Evolutionary conservation across 257 asterid genomes (phyloP), one percentile per base, ranked within the genome.

Genomic region (Marsdenia floribunda): DNA sequence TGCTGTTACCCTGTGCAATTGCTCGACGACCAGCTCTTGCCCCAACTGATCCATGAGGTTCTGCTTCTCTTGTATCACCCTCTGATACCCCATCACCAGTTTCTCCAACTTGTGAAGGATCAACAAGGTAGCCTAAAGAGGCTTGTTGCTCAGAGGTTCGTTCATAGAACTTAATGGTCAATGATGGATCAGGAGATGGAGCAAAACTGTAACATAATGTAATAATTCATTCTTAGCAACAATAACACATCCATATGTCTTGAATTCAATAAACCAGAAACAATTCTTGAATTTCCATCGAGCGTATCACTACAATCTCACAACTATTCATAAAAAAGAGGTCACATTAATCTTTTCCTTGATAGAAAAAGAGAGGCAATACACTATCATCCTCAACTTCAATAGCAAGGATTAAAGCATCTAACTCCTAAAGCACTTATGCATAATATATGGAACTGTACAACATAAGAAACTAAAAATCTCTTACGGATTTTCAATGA

Each of bases 11-110:
- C 91, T 92, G 96, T 52, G 94, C 99, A 81, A 95, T 95, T 65
- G 99, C 99, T 55, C 82, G 84, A 46, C 89, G 96, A 53, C 97
- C 96, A 77, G 84, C 91, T 81, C 78, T 82, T 26, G 98, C 93
- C 79, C 99, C 99, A 80, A 95, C 97, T 18, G 91, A 82, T 71
- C 99, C 99, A 79, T 95, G 97, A 65, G 97, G 93, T 76, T 88
- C 96, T 70, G 78, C 85, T 70, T 76, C 76, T 61, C 77, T 44
- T 66, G 70, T 85, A 74, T 66, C 76, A 71, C 57, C 82, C 58
- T 73, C 80, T 58, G 79, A 73, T 75, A 76, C 82, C 78, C 75
- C 85, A 49, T 79, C 71, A 46, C 73, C 80, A 19, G 83, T 77
- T 82, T 76, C 93, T 55, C 80, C 83, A 29, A 72, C 22, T 78